phyloP scores from a whole-genome alignment of 306 rosid species.

The Cotoneaster glaucophyllus region DNA sequence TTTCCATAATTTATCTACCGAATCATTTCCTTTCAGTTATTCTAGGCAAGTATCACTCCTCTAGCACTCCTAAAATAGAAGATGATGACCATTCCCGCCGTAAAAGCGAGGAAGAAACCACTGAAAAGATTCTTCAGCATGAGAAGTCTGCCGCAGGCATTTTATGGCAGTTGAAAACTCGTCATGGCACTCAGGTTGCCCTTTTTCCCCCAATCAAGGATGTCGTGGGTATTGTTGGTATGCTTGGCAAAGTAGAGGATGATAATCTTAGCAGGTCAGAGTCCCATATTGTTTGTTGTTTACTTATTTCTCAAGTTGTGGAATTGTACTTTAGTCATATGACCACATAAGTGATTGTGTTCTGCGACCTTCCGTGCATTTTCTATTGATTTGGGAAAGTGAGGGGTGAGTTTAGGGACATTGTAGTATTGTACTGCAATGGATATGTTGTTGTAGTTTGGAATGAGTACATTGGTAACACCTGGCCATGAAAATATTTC shows the following conservation, averaged over 20 bases:
- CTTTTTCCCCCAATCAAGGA: constrained; percentile 44
- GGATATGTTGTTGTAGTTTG: neutral
- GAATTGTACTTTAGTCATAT: neutral
- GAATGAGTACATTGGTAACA: neutral
- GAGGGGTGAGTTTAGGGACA: neutral
- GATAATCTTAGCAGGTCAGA: constrained; percentile 64
- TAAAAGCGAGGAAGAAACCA: constrained; percentile 48
- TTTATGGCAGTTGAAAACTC: constrained; percentile 48
- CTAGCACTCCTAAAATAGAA: constrained; percentile 29
- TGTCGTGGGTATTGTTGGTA: constrained; percentile 72
- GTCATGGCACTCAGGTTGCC: constrained; percentile 46
- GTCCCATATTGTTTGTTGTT: neutral
- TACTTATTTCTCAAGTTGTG: constrained; percentile 1
- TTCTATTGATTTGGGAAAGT: neutral
- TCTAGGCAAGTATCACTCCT: constrained; percentile 44
- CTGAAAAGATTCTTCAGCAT: constrained; percentile 44
- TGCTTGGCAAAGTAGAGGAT: constrained; percentile 59
- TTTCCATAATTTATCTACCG: constrained; percentile 11
- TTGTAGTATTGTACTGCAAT: neutral
- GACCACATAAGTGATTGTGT: neutral
- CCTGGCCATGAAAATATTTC: neutral
- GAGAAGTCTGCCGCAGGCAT: constrained; percentile 73
- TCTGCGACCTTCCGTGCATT: neutral
- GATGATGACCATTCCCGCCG: constrained; percentile 24
- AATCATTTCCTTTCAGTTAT: constrained; percentile 26